These are phyloP conservation scores for Craterostigma plantagineum DNA, from an alignment of 257 asterid species.

Conservation along the genomic window DNA sequence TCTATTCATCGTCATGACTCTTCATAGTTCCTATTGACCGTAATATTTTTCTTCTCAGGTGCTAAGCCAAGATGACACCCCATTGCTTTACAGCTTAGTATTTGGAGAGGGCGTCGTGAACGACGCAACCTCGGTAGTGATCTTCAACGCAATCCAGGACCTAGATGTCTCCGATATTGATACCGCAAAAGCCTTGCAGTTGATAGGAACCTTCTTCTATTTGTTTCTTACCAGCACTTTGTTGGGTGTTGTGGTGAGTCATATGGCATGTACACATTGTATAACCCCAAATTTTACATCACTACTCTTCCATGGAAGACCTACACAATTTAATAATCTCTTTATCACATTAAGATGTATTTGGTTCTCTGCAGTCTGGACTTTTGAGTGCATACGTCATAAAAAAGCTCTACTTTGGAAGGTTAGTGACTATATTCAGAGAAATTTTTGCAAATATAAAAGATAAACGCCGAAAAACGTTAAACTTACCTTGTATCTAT, in stretches of 20 bases:
- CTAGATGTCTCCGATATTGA: slow-evolving; percentile 69
- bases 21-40: slow-evolving; percentile 7
- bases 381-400: slow-evolving; percentile 79
- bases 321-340: not conserved
- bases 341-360: not conserved
- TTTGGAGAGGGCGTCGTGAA: slow-evolving; percentile 99
- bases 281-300: too few relatives aligned
- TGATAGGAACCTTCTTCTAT: slow-evolving; percentile 67
- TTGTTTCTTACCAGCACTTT: slow-evolving; percentile 59
- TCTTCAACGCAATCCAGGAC: slow-evolving; percentile 89
- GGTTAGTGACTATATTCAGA: slow-evolving; percentile 28
- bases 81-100: slow-evolving; percentile 87
- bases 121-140: slow-evolving; percentile 95
- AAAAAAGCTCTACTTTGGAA: slow-evolving; percentile 87
- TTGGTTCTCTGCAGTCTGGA: slow-evolving; percentile 42
- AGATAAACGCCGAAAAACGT: not conserved
- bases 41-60: slow-evolving; percentile 33
- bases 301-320: not conserved
- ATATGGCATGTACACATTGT: too few relatives aligned
- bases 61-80: slow-evolving; percentile 94
- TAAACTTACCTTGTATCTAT: too few relatives aligned
- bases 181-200: slow-evolving; percentile 35
- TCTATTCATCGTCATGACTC: slow-evolving; percentile 6
- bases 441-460: slow-evolving; percentile 3
- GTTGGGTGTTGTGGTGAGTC: slow-evolving; percentile 70